These are phyloP conservation scores for Euclidium syriacum DNA, from an alignment of 345 rosid species.

Conservation along the genomic window DNA sequence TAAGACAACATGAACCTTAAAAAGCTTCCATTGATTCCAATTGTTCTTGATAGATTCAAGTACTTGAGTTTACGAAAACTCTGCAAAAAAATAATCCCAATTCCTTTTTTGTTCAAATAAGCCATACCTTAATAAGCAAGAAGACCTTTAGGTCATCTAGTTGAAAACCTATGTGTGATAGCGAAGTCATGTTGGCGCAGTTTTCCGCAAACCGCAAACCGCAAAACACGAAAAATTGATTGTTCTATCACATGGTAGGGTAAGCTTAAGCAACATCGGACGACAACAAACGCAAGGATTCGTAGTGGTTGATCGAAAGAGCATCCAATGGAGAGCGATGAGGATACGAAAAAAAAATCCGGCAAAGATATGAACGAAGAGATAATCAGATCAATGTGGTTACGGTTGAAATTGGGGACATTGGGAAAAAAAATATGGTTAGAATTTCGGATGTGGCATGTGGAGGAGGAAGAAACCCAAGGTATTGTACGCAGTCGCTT, in stretches of 20 bases:
- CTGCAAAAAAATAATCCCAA: not conserved
- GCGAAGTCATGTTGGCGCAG: slow-evolving; percentile 54
- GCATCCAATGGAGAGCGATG: too few relatives aligned
- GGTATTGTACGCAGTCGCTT: too few relatives aligned
- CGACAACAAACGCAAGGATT: slow-evolving; percentile 4
- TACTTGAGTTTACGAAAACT: slow-evolving; percentile 8
- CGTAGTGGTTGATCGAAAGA: too few relatives aligned
- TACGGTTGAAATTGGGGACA: too few relatives aligned
- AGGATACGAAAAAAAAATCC: too few relatives aligned
- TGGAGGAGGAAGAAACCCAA: too few relatives aligned
- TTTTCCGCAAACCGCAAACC: slow-evolving; percentile 52
- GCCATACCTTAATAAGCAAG: slow-evolving; percentile 51
- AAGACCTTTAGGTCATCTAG: slow-evolving; percentile 50
- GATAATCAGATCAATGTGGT: too few relatives aligned
- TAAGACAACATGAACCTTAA: not conserved
- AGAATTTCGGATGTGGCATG: too few relatives aligned
- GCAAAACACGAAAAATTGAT: slow-evolving; percentile 21
- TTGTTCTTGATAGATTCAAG: not conserved
- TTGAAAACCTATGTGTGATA: slow-evolving; percentile 75
- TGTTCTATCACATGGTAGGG: slow-evolving; percentile 40
- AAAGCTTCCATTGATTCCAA: not conserved
- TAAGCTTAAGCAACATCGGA: slow-evolving; percentile 16
- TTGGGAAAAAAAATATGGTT: too few relatives aligned
- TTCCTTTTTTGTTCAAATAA: not conserved
- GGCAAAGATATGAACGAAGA: too few relatives aligned